Percentiles rank a stretch among this genome's conserved stretches.
phyloP scores from a whole-genome alignment of 768 basidiomycete genomes.

The Rhodotorula sphaerocarpa region DNA sequence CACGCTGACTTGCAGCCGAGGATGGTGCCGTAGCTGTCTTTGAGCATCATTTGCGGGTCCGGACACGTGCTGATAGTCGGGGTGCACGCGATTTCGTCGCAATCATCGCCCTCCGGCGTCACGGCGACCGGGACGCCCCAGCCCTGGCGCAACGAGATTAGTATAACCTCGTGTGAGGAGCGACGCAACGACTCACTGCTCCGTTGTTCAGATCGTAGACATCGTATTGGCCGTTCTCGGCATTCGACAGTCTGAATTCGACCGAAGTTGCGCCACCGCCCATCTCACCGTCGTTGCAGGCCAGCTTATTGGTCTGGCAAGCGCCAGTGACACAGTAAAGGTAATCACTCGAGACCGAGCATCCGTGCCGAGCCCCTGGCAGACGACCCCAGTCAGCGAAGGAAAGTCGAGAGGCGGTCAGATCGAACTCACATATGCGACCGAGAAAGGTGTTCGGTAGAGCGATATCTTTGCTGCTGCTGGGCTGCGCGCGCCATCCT shows the following conservation, averaged over 20 bases:
- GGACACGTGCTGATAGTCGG: conserved; percentile 13
- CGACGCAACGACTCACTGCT: too few relatives aligned
- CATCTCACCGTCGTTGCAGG: conserved; percentile 10
- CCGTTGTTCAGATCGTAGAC: conserved; percentile 12
- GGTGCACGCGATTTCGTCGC: conserved; percentile 2
- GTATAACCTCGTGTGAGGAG: too few relatives aligned
- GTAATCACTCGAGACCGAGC: neutral
- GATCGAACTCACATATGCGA: conserved; percentile 5
- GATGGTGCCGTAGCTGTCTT: conserved; percentile 12
- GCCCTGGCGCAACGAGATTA: too few relatives aligned
- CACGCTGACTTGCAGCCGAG: conserved; percentile 16
- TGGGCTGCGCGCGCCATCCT: neutral
- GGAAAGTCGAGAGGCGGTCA: neutral
- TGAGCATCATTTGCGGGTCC: conserved; percentile 4
- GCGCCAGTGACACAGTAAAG: conserved; percentile 11
- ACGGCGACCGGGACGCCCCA: conserved; percentile 10
- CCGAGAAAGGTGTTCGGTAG: conserved; percentile 5
- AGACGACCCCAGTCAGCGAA: too few relatives aligned
- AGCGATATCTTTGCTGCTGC: neutral
- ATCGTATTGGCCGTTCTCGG: conserved; percentile 15
- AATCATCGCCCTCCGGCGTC: neutral
- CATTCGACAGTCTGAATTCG: conserved; percentile 2
- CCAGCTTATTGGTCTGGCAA: neutral
- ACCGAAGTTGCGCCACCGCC: neutral
- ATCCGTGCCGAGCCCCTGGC: conserved; percentile 13